These are phyloP conservation scores for Lentinula lateritia DNA, from an alignment of 768 basidiomycete species.

Conservation along the genomic window DNA sequence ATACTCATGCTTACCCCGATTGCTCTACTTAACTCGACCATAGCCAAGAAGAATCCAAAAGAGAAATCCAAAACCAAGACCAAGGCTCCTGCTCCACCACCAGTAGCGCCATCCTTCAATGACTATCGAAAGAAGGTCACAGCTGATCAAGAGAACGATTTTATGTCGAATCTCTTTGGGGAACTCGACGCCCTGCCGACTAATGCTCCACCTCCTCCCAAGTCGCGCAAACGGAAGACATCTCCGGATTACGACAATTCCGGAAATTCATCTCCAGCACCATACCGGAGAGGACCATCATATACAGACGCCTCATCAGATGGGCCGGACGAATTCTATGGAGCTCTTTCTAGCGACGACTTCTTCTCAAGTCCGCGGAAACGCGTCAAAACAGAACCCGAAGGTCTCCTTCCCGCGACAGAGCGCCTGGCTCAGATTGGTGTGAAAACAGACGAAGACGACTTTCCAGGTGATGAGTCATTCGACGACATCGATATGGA, in stretches of 20 bases:
- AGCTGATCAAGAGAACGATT: conserved; percentile 79
- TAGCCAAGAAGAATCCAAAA: conserved; percentile 38
- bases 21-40: conserved; percentile 1
- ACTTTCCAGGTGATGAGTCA: conserved; percentile 33
- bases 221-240: conserved; percentile 64
- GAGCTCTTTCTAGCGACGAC: conserved; percentile 52
- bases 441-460: conserved; percentile 48
- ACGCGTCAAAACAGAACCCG: conserved; percentile 42
- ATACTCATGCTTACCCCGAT: background rate
- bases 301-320: conserved; percentile 44
- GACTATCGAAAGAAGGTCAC: conserved; percentile 78
- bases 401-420: conserved; percentile 47
- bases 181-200: conserved; percentile 39
- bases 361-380: conserved; percentile 66
- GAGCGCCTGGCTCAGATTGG: conserved; percentile 55
- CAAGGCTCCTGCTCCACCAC: conserved; percentile 44
- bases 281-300: conserved; percentile 27
- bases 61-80: conserved; percentile 40
- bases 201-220: conserved; percentile 6
- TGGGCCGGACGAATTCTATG: conserved; percentile 30
- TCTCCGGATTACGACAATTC: conserved; percentile 40
- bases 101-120: conserved; percentile 56
- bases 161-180: conserved; percentile 80
- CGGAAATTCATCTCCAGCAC: conserved; percentile 35
- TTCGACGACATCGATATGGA: conserved; percentile 58